Evolutionary conservation across 257 asterid genomes (phyloP), one percentile per base, ranked within the genome.

Genomic region (Euphrasia confusa): DNA sequence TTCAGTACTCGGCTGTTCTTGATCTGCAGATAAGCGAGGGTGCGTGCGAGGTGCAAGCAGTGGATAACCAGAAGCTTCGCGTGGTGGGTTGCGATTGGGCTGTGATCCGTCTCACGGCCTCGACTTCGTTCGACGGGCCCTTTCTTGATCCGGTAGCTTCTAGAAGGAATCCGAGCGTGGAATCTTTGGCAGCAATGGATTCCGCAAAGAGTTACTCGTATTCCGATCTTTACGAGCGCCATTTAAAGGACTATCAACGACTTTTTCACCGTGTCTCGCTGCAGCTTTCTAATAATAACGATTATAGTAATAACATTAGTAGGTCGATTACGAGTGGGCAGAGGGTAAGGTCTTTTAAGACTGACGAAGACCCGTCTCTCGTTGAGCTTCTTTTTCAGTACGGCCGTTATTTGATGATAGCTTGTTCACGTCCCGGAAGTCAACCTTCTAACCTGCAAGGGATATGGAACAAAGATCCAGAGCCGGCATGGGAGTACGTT

Each of bases 381-480:
- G 86, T 88, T 0, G 96, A 81, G 77, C 89, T 88, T 75, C 74
- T 85, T 21, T 88, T 85, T 75, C 96, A 88, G 65, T 88, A 78
- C 44, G 96, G 96, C 30, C 78, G 96, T 30, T 88, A 85, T 68
- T 74, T 88, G 55, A 76, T 83, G 42, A 88, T 88, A 67, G 76
- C 96, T 54, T 77, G 85, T 74, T 88, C 96, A 28, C 85, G 95
- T 37, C 88, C 95, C 5, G 95, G 89, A 61, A 70, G 85, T 58
- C 95, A 85, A 74, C 81, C 78, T 42, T 81, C 95, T 56, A 88
- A 88, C 66, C 71, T 88, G 77, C 96, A 88, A 80, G 96, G 96
- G 24, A 85, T 88, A 68, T 88, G 96, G 95, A 88, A 79, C 70
- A 80, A 63, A 63, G 79, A 78, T 60, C 56, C 72, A 15, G 73